Evolutionary conservation across 2,329 filamentous ascomycete genomes (phyloP), one percentile per base, ranked within the genome.

Genomic region (Penicillium sumatraense): DNA sequence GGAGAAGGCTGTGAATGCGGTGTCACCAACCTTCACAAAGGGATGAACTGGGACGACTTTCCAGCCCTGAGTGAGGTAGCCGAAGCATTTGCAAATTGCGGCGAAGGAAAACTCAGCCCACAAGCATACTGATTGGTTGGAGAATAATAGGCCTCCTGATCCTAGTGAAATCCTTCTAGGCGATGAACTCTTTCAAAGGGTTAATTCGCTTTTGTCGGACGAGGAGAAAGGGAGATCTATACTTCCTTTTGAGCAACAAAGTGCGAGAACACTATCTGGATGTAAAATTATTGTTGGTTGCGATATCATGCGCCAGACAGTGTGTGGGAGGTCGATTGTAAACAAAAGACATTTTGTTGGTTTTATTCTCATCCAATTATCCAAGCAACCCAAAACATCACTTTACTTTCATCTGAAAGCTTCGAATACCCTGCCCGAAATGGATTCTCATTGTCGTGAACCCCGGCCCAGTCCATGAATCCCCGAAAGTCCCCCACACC

Each of bases 231-330:
- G 24, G 14, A 24, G 41, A 14, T 24, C 41, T 44, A 44, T 14
- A 44, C 41, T 44, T 27, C 23, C 41, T 27, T 29, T 10, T 27
- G 24, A 44, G 41, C 41, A 44, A 44, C n/a, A n/a, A 44, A 44
- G 23, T 44, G 41, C 41, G 27, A 29, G 20, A 3, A n/a, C n/a
- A n/a, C n/a, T n/a, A n/a, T n/a, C 36, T n/a, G 36, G 3, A 23
- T 18, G 2, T 23, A 10, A 5, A 11, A 6, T 20, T 6, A 40
- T 14, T 6, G 16, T 40, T 40, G 36, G 36, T n/a, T n/a, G n/a
- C n/a, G n/a, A n/a, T n/a, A n/a, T n/a, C n/a, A n/a, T n/a, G n/a
- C n/a, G n/a, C n/a, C n/a, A n/a, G n/a, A n/a, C n/a, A n/a, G n/a
- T n/a, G n/a, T n/a, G n/a, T n/a, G n/a, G n/a, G n/a, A n/a, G n/a